A percentile compares a stretch with the other conserved stretches of the same genome.
Conservation (phyloP, 306 rosid genomes). For the Cucurbita argyrosperma region DNA sequence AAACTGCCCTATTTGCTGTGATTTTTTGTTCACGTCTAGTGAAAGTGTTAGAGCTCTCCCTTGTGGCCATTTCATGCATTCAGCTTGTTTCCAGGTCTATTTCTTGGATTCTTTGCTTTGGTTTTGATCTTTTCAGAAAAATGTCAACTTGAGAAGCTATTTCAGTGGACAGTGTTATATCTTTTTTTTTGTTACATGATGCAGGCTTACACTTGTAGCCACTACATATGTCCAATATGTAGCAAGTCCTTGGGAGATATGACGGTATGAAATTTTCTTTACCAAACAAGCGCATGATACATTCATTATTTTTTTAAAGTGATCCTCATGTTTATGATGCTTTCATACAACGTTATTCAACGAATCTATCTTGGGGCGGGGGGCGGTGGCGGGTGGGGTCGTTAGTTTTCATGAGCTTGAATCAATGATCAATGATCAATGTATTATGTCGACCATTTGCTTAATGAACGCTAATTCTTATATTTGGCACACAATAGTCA, state of each 20-base stretch:
- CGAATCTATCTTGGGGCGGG: too few relatives aligned
- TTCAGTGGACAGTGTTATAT: background rate
- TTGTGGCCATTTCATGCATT: conserved; percentile 99
- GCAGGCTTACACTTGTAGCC: conserved; percentile 93
- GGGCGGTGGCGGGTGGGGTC: too few relatives aligned
- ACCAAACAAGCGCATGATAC: background rate
- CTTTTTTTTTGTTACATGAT: background rate
- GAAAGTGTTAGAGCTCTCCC: conserved; percentile 87
- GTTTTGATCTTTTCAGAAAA: background rate
- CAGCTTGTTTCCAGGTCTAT: conserved; percentile 89
- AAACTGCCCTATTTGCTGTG: conserved; percentile 97
- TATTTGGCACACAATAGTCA: too few relatives aligned
- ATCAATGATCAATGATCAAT: too few relatives aligned
- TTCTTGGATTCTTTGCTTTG: background rate
- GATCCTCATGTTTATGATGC: background rate
- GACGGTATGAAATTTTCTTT: conserved; percentile 53
- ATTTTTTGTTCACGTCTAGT: conserved; percentile 85
- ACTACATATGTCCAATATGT: conserved; percentile 95
- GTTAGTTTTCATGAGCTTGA: too few relatives aligned
- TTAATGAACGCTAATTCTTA: too few relatives aligned
- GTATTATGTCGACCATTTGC: too few relatives aligned
- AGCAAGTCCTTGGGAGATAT: conserved; percentile 97
- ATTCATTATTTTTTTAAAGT: background rate
- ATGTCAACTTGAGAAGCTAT: background rate
- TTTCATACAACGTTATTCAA: too few relatives aligned